Evolutionary conservation across 2,329 filamentous ascomycete genomes (phyloP).

Genomic region (Fusarium sp.): DNA sequence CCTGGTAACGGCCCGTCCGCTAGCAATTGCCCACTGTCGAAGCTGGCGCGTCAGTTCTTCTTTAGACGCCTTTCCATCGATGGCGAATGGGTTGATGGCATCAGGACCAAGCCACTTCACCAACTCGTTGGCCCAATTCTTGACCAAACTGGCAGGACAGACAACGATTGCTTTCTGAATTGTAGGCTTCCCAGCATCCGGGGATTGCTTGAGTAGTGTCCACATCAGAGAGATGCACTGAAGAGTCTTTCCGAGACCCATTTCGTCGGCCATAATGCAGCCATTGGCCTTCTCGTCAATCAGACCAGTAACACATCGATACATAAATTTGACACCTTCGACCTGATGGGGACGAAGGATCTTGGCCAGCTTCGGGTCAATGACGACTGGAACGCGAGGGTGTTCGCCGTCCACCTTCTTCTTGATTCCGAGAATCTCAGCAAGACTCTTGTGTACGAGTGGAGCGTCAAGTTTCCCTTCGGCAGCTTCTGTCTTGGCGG

Average conservation of each 20-base stretch:
- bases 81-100: slow-evolving; percentile 90
- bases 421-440: slow-evolving; percentile 93
- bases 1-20: slow-evolving; percentile 85
- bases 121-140: slow-evolving; percentile 98
- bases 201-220: slow-evolving; percentile 95
- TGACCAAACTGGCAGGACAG: slow-evolving; percentile 93
- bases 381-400: slow-evolving; percentile 94
- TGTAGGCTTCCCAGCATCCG: slow-evolving; percentile 89
- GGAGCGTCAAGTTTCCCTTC: slow-evolving; percentile 72
- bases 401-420: slow-evolving; percentile 83
- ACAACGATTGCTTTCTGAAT: slow-evolving; percentile 98
- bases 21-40: slow-evolving; percentile 92
- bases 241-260: slow-evolving; percentile 96
- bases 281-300: slow-evolving; percentile 93
- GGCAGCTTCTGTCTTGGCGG: slow-evolving; percentile 41
- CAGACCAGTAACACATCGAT: slow-evolving; percentile 92
- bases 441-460: slow-evolving; percentile 90
- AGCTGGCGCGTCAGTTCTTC: slow-evolving; percentile 90
- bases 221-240: slow-evolving; percentile 97
- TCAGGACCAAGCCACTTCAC: slow-evolving; percentile 95
- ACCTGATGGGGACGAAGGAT: slow-evolving; percentile 96
- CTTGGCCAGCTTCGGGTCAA: slow-evolving; percentile 88
- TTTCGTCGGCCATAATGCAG: slow-evolving; percentile 99
- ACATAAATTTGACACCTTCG: slow-evolving; percentile 97
- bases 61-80: slow-evolving; percentile 95